Conservation (phyloP, 2,329 filamentous ascomycete genomes). For the Metarhizium rileyi region DNA sequence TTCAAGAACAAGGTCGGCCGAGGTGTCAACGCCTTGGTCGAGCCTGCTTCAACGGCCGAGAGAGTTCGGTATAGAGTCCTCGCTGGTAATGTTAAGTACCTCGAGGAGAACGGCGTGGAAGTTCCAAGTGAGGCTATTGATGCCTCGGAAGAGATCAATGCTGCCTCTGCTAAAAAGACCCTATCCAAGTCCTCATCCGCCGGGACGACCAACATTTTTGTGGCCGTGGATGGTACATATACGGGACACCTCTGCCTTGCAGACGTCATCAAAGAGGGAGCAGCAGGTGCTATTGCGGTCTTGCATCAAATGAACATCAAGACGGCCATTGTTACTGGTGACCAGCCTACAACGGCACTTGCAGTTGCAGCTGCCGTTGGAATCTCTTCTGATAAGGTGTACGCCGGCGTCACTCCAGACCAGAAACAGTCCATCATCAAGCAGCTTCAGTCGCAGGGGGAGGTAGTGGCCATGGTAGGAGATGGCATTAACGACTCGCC, state of each 20-base stretch:
- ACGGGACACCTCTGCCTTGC: slow-evolving; percentile 75
- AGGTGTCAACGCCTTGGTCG: slow-evolving; percentile 73
- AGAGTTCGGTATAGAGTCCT: slow-evolving; percentile 67
- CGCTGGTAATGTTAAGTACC: slow-evolving; percentile 71
- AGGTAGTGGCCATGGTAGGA: slow-evolving; percentile 89
- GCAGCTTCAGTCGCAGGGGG: slow-evolving; percentile 62
- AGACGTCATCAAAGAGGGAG: slow-evolving; percentile 85
- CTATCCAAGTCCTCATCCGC: slow-evolving; percentile 23
- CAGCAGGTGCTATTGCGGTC: slow-evolving; percentile 69
- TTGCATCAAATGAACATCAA: slow-evolving; percentile 77
- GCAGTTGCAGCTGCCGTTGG: slow-evolving; percentile 77
- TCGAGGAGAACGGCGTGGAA: slow-evolving; percentile 59
- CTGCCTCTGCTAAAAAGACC: slow-evolving; percentile 25
- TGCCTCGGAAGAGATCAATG: slow-evolving; percentile 50
- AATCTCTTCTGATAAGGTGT: slow-evolving; percentile 65
- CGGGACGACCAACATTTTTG: slow-evolving; percentile 84
- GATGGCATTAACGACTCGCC: slow-evolving; percentile 99
- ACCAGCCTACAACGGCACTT: slow-evolving; percentile 74
- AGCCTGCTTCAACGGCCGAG: slow-evolving; percentile 61
- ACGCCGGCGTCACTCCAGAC: slow-evolving; percentile 79
- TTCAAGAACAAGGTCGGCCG: slow-evolving; percentile 78
- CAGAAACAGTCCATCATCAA: slow-evolving; percentile 84
- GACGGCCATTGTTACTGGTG: slow-evolving; percentile 87
- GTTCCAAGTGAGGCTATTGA: slow-evolving; percentile 55
- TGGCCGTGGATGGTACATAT: slow-evolving; percentile 75